phyloP scores from a whole-genome alignment of 495 filamentous ascomycete genomes.

The Penicillium flavigenum region DNA sequence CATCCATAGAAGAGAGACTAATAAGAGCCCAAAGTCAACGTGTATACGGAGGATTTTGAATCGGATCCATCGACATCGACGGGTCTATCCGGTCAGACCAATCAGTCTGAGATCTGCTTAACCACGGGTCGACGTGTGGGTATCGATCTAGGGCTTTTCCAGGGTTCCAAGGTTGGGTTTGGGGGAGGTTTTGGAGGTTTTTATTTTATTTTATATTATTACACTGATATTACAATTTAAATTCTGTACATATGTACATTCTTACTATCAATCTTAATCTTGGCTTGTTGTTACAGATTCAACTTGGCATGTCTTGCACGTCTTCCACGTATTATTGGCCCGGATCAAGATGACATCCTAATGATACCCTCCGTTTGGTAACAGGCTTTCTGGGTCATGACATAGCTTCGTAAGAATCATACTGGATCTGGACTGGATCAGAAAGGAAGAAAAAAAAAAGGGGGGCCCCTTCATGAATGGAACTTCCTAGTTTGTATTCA shows the following conservation, averaged over 20 bases:
- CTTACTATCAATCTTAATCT: background rate
- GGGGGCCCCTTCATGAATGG: constrained; percentile 15
- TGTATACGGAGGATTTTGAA: constrained; percentile 31
- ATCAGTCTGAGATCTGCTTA: constrained; percentile 28
- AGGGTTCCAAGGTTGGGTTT: background rate
- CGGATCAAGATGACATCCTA: constrained; percentile 22
- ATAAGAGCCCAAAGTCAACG: constrained; percentile 3
- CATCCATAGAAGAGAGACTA: constrained; percentile 22
- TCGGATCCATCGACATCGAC: constrained; percentile 34
- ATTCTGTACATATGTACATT: background rate
- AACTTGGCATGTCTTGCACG: background rate
- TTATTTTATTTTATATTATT: background rate
- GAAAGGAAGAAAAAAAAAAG: constrained; percentile 9
- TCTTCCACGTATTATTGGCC: constrained; percentile 17
- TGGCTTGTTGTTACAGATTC: constrained; percentile 18
- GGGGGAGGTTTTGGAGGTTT: background rate
- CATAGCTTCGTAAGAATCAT: background rate
- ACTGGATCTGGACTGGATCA: background rate
- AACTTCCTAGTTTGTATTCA: constrained; percentile 16
- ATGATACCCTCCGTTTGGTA: constrained; percentile 11
- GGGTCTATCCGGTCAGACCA: constrained; percentile 35
- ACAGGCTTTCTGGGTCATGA: background rate
- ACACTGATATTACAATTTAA: background rate
- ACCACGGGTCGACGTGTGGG: constrained; percentile 27
- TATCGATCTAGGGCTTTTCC: constrained; percentile 25